Evolutionary conservation across 306 rosid species (phyloP).

Genomic region (Cucumis sativus): DNA sequence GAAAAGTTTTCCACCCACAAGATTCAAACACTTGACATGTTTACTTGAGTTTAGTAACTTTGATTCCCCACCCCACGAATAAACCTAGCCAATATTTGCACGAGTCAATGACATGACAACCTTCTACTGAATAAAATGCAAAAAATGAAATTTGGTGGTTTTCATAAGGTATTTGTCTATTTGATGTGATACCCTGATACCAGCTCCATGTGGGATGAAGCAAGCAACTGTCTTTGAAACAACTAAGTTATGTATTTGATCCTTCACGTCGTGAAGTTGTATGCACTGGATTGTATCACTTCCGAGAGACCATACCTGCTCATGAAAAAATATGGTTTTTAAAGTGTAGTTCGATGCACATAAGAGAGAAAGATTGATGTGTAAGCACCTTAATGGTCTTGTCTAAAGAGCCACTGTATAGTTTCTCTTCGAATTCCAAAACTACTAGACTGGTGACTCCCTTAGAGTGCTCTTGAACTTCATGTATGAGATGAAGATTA

Average conservation of each 20-base stretch:
- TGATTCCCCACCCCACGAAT: slow-evolving; percentile 47
- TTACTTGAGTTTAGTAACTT: slow-evolving; percentile 50
- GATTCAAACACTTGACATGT: slow-evolving; percentile 66
- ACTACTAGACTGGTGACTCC: slow-evolving; percentile 58
- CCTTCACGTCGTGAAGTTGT: slow-evolving; percentile 71
- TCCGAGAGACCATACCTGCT: slow-evolving; percentile 69
- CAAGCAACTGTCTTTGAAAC: slow-evolving; percentile 37
- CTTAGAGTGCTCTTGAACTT: slow-evolving; percentile 58
- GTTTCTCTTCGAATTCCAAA: slow-evolving; percentile 40
- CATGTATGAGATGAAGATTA: slow-evolving; percentile 55
- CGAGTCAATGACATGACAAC: not conserved
- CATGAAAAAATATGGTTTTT: slow-evolving; percentile 5
- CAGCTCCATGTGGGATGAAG: slow-evolving; percentile 67
- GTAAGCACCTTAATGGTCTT: slow-evolving; percentile 47
- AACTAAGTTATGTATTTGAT: slow-evolving; percentile 55
- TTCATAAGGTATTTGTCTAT: not conserved
- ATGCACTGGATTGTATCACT: slow-evolving; percentile 36
- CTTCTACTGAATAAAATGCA: not conserved
- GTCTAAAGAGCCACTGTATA: slow-evolving; percentile 86
- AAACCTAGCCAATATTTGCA: slow-evolving; percentile 25
- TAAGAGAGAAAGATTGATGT: slow-evolving; percentile 5
- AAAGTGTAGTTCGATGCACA: not conserved
- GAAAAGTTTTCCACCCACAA: slow-evolving; percentile 41
- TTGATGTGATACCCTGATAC: slow-evolving; percentile 46
- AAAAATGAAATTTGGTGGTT: not conserved